Percentiles rank a stretch among this genome's conserved stretches.
These are phyloP conservation scores for Achlya hypogyna DNA, from an alignment of 352 stramenopile genomes.

Conservation along the genomic window DNA sequence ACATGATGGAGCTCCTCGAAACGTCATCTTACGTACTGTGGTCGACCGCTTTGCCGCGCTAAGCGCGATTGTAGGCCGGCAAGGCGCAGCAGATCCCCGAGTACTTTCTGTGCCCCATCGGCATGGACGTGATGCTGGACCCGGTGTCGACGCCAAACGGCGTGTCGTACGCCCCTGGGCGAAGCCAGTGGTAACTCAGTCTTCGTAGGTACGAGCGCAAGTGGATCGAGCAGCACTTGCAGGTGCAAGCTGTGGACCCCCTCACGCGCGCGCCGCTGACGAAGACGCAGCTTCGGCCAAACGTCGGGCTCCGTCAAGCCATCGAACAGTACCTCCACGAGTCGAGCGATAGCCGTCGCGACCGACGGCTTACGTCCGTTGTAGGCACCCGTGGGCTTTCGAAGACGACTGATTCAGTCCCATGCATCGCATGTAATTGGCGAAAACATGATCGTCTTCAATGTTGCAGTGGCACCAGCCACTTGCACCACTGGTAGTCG, in stretches of 20 bases:
- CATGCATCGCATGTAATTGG: no score
- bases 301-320: conserved; percentile 48
- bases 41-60: neutral
- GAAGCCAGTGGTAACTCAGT: conserved; percentile 6
- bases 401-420: conserved; percentile 31
- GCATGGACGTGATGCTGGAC: conserved; percentile 77
- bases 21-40: neutral
- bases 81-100: conserved; percentile 33
- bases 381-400: conserved; percentile 57
- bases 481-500: no score
- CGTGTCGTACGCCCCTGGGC: conserved; percentile 39
- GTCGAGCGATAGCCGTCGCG: neutral
- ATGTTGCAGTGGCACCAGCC: no score
- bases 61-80: neutral
- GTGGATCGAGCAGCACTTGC: conserved; percentile 60
- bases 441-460: no score
- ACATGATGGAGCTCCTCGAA: conserved; percentile 21
- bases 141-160: conserved; percentile 70
- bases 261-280: conserved; percentile 56
- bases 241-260: conserved; percentile 54
- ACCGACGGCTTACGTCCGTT: neutral
- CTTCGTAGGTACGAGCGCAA: conserved; percentile 41
- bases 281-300: conserved; percentile 61
- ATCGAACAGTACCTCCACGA: conserved; percentile 70
- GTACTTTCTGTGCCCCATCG: conserved; percentile 73